phyloP scores from a whole-genome alignment of 2,329 filamentous ascomycete genomes.

The Ceratocystis diversiconidia region DNA sequence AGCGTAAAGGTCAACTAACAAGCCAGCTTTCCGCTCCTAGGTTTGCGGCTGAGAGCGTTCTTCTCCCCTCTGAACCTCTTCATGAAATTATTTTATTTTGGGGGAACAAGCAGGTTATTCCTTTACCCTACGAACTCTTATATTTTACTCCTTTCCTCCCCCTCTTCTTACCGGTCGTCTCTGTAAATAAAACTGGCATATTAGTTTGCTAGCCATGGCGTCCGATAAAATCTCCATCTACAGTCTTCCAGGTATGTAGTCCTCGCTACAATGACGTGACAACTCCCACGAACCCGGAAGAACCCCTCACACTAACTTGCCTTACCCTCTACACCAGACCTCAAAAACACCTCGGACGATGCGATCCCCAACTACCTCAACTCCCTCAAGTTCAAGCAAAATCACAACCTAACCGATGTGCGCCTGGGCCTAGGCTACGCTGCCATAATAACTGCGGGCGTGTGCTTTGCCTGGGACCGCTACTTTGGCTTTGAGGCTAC shows the following conservation, averaged over 20 bases:
- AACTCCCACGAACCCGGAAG: background rate
- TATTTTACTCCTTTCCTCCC: background rate
- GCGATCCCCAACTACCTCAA: slow-evolving; percentile 87
- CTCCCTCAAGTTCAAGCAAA: slow-evolving; percentile 69
- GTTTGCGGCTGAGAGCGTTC: background rate
- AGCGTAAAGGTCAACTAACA: slow-evolving; percentile 13
- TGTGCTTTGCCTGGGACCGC: slow-evolving; percentile 84
- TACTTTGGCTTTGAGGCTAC: slow-evolving; percentile 78
- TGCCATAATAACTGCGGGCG: slow-evolving; percentile 65
- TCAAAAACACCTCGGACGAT: slow-evolving; percentile 95
- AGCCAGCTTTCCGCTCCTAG: slow-evolving; percentile 16
- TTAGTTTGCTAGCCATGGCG: background rate
- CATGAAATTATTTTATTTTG: background rate
- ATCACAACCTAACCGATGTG: slow-evolving; percentile 66
- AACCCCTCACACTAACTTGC: slow-evolving; percentile 3
- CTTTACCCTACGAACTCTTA: background rate
- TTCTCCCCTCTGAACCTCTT: background rate
- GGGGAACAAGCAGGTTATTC: background rate
- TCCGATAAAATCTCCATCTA: slow-evolving; percentile 50
- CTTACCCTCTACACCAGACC: slow-evolving; percentile 41
- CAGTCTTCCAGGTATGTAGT: slow-evolving; percentile 44
- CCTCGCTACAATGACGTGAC: background rate
- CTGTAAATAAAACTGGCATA: background rate
- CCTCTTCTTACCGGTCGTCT: background rate
- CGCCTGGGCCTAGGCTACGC: slow-evolving; percentile 71